phyloP scores from a whole-genome alignment of 257 asterid genomes.

The Echites panduratus region DNA sequence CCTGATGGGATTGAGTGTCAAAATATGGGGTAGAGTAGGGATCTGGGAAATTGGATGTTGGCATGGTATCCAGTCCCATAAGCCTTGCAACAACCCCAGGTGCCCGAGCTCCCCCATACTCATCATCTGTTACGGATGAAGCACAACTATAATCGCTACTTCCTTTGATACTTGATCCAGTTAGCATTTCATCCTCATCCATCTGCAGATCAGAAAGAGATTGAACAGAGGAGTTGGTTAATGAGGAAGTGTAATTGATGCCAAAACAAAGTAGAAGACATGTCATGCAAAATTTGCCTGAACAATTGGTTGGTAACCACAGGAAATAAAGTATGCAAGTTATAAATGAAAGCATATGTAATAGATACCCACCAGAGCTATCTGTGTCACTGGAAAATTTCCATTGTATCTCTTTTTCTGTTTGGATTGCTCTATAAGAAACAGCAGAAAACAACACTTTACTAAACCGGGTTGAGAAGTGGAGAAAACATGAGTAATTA shows the following conservation, averaged over 20 bases:
- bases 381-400: slow-evolving; percentile 51
- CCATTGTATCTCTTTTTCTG: slow-evolving; percentile 76
- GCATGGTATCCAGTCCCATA: slow-evolving; percentile 89
- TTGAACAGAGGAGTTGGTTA: not conserved
- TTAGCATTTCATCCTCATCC: slow-evolving; percentile 51
- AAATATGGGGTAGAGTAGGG: slow-evolving; percentile 50
- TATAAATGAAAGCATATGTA: not conserved
- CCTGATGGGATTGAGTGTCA: slow-evolving; percentile 47
- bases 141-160: slow-evolving; percentile 72
- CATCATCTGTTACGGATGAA: slow-evolving; percentile 77
- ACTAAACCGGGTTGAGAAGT: not conserved
- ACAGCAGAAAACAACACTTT: slow-evolving; percentile 7
- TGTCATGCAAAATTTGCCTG: not conserved
- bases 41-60: slow-evolving; percentile 47
- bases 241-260: not conserved
- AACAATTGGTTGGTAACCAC: not conserved
- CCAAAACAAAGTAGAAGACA: slow-evolving; percentile 1
- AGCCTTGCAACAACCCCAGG: slow-evolving; percentile 94
- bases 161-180: slow-evolving; percentile 52
- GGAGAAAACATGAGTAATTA: not conserved
- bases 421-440: slow-evolving; percentile 60
- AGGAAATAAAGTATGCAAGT: not conserved
- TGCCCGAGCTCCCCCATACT: slow-evolving; percentile 39
- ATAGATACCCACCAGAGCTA: slow-evolving; percentile 41
- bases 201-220: slow-evolving; percentile 27